phyloP scores from a whole-genome alignment of 352 stramenopile species.

The Globisporangium emineosum region DNA sequence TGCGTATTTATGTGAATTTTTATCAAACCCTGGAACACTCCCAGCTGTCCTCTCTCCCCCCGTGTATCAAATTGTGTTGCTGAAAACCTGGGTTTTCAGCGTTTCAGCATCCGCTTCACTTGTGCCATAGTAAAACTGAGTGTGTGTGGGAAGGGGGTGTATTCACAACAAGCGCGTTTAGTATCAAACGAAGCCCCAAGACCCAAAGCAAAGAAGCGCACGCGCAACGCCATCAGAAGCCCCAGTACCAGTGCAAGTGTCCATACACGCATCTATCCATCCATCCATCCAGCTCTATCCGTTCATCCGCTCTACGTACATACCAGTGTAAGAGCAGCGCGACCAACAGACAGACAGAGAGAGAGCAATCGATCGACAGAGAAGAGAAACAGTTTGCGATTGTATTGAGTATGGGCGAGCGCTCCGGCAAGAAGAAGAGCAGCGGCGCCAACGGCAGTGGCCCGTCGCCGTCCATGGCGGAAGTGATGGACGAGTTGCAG shows the following conservation, averaged over 20 bases:
- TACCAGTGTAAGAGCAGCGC: neutral
- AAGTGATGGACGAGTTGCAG: conserved; percentile 95
- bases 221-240: neutral
- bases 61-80: neutral
- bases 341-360: conserved; percentile 1
- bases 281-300: neutral
- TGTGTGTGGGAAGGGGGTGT: conserved; percentile 7
- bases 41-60: neutral
- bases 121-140: neutral
- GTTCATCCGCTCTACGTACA: neutral
- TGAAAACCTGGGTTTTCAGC: neutral
- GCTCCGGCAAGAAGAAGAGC: conserved; percentile 16
- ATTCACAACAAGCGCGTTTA: neutral
- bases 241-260: neutral
- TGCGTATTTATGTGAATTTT: neutral
- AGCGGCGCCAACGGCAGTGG: neutral
- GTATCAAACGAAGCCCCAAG: conserved; percentile 3
- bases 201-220: conserved; percentile 2
- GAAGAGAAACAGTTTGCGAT: neutral
- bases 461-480: conserved; percentile 56
- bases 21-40: neutral
- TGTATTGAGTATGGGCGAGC: conserved; percentile 9
- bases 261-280: neutral
- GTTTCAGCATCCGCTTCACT: neutral
- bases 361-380: neutral